Percentiles rank a stretch among this genome's conserved stretches.
These are phyloP conservation scores for Fonsecaea multimorphosa DNA, from an alignment of 2,329 filamentous ascomycete genomes.

Conservation along the genomic window DNA sequence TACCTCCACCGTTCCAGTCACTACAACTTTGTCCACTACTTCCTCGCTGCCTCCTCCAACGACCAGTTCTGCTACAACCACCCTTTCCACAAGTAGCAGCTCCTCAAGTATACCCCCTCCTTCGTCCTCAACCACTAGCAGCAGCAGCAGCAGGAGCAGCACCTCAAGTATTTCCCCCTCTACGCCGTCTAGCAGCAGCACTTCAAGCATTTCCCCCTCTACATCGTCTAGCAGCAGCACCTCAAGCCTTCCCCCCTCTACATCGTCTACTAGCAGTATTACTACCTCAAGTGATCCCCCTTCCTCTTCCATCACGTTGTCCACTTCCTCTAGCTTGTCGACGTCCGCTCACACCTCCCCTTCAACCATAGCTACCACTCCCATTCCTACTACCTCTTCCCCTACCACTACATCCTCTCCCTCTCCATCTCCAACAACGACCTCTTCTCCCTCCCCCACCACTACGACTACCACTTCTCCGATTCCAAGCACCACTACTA, in stretches of 20 bases:
- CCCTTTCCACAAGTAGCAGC: slow-evolving; percentile 17
- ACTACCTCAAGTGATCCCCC: slow-evolving; percentile 11
- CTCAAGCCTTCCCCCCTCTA: slow-evolving; percentile 17
- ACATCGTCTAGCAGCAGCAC: slow-evolving; percentile 10
- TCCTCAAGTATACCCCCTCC: slow-evolving; percentile 11
- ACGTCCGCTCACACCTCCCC: slow-evolving; percentile 26
- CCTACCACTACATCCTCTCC: slow-evolving; percentile 19
- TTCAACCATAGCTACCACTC: slow-evolving; percentile 29
- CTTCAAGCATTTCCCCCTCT: slow-evolving; percentile 20
- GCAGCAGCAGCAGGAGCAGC: not conserved
- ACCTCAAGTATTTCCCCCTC: no score
- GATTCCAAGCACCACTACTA: slow-evolving; percentile 25
- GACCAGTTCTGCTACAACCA: slow-evolving; percentile 17
- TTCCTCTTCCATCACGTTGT: slow-evolving; percentile 1
- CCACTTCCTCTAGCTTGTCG: slow-evolving; percentile 21
- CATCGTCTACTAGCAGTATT: slow-evolving; percentile 2
- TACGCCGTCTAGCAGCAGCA: not conserved
- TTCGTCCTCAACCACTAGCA: slow-evolving; percentile 10
- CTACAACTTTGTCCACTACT: slow-evolving; percentile 12
- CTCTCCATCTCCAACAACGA: slow-evolving; percentile 12
- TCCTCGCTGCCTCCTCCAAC: slow-evolving; percentile 13
- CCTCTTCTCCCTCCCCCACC: slow-evolving; percentile 16
- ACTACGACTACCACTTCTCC: slow-evolving; percentile 24
- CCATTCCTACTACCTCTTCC: slow-evolving; percentile 22
- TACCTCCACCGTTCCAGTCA: slow-evolving; percentile 12